These are phyloP conservation scores for Tricholoma sp. DNA, from an alignment of 768 basidiomycete genomes.

Conservation along the genomic window DNA sequence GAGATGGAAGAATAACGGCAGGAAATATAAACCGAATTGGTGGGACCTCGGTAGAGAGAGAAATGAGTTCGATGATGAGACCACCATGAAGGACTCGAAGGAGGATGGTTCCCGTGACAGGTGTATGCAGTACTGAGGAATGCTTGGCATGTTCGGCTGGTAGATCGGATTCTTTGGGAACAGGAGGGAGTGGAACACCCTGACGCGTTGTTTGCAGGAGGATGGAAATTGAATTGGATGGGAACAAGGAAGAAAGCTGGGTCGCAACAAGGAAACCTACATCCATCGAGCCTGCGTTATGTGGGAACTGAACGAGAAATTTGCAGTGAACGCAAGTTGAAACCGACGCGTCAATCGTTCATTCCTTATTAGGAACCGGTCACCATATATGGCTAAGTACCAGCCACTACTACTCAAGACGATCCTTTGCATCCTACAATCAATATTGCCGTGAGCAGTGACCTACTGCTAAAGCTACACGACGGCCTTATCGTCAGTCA, in stretches of 20 bases:
- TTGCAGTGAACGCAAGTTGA: no score
- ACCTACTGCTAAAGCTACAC: background rate
- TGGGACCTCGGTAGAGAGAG: conserved; percentile 58
- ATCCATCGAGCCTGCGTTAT: conserved; percentile 23
- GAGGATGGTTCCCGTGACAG: conserved; percentile 59
- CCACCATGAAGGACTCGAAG: conserved; percentile 72
- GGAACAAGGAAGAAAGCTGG: conserved; percentile 61
- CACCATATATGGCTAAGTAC: no score
- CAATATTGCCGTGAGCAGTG: background rate
- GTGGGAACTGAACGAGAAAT: no score
- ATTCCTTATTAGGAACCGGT: background rate
- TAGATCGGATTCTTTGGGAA: conserved; percentile 37
- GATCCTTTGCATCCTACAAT: no score
- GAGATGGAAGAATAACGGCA: conserved; percentile 52
- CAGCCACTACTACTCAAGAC: no score
- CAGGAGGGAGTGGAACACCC: conserved; percentile 43
- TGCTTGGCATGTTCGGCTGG: conserved; percentile 72
- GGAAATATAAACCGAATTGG: conserved; percentile 80
- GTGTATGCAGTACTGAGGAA: conserved; percentile 52
- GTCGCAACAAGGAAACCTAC: conserved; percentile 47
- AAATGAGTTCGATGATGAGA: conserved; percentile 68
- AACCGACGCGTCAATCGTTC: background rate
- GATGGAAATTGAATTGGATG: conserved; percentile 45
- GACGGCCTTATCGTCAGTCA: background rate
- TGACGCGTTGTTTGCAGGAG: conserved; percentile 57